Conservation (phyloP, 1,139 yeast species). For the Petasospora fabianii region DNA sequence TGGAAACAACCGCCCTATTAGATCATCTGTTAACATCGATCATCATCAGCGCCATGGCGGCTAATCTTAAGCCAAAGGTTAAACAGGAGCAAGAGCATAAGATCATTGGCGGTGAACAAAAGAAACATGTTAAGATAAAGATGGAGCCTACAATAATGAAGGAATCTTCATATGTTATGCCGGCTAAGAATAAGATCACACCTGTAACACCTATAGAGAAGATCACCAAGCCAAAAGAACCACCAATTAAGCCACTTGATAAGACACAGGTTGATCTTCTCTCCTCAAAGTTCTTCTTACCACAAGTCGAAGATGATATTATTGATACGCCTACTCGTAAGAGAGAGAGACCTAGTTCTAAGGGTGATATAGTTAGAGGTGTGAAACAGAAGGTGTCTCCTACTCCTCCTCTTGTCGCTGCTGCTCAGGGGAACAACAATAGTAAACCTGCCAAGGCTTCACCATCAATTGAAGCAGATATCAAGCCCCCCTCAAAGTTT, state of each 20-base stretch:
- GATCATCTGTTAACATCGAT: background rate
- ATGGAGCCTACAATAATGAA: conserved; percentile 12
- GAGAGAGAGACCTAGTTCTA: conserved; percentile 16
- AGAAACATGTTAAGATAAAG: conserved; percentile 21
- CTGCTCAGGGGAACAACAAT: no score
- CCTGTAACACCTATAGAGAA: conserved; percentile 13
- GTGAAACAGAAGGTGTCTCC: conserved; percentile 1
- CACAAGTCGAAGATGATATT: conserved; percentile 13
- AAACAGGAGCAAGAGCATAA: background rate
- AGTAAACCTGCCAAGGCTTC: background rate
- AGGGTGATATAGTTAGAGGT: no score
- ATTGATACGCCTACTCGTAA: conserved; percentile 23
- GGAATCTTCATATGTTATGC: background rate
- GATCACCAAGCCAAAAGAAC: conserved; percentile 9
- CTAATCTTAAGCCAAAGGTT: background rate
- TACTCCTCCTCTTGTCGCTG: no score
- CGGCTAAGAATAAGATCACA: background rate
- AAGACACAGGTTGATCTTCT: conserved; percentile 11
- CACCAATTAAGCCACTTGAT: conserved; percentile 7
- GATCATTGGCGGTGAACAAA: background rate
- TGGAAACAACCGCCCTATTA: conserved; percentile 1
- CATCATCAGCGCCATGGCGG: background rate
- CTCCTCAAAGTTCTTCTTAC: conserved; percentile 21
- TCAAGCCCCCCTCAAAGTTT: conserved; percentile 15
- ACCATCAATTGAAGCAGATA: background rate